Conservation (phyloP, 1,284 basidiomycete species). For the Sphagnurus paluster region DNA sequence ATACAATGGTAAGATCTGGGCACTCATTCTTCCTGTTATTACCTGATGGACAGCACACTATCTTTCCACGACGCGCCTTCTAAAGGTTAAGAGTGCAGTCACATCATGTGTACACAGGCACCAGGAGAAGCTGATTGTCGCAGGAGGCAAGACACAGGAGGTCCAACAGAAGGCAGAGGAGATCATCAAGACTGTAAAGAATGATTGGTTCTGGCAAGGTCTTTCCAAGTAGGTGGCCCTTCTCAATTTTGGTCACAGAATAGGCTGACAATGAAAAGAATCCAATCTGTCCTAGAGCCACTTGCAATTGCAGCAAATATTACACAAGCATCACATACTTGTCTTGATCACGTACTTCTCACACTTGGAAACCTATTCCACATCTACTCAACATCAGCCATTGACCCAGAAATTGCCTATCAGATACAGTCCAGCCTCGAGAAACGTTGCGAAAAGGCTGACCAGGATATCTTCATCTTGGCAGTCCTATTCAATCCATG, state of each 20-base stretch:
- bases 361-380: constrained; percentile 28
- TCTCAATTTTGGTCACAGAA: neutral
- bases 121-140: constrained; percentile 16
- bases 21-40: constrained; percentile 29
- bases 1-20: constrained; percentile 9
- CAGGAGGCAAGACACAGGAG: constrained; percentile 18
- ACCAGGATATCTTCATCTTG: constrained; percentile 15
- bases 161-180: constrained; percentile 13
- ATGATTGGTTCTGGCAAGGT: constrained; percentile 24
- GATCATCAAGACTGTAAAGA: constrained; percentile 13
- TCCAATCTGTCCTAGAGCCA: constrained; percentile 29
- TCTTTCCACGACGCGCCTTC: constrained; percentile 20
- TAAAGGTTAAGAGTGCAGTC: constrained; percentile 20
- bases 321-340: constrained; percentile 27
- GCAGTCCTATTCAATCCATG: constrained; percentile 13
- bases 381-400: constrained; percentile 14
- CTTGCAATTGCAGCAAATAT: constrained; percentile 34
- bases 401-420: neutral
- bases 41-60: constrained; percentile 35
- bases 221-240: constrained; percentile 15
- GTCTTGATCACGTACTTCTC: constrained; percentile 31
- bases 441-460: constrained; percentile 15
- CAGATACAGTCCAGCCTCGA: constrained; percentile 7
- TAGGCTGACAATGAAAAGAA: constrained; percentile 21
- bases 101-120: constrained; percentile 13